A percentile compares a stretch with the other conserved stretches of the same genome.
Conservation (phyloP, 2,329 filamentous ascomycete genomes). For the Fusarium tricinctum region DNA sequence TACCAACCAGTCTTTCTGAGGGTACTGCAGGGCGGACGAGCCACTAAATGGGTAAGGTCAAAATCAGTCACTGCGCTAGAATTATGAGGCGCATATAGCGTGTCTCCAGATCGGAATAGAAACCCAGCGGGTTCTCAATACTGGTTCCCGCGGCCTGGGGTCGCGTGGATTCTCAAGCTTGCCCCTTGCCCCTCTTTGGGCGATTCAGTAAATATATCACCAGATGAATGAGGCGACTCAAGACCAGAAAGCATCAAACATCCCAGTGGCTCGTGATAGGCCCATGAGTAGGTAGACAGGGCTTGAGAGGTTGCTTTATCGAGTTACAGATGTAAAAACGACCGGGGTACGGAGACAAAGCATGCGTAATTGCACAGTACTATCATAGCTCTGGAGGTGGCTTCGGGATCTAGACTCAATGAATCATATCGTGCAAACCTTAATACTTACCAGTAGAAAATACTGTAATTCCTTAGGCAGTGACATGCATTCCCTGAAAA, state of each 20-base stretch:
- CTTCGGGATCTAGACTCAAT: slow-evolving; percentile 30
- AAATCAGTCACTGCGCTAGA: slow-evolving; percentile 35
- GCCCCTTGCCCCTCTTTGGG: slow-evolving; percentile 2
- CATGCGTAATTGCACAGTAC: neutral
- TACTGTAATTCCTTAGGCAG: neutral
- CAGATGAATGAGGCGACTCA: slow-evolving; percentile 15
- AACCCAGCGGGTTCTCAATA: slow-evolving; percentile 13
- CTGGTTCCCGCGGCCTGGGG: slow-evolving; percentile 14
- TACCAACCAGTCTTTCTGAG: neutral
- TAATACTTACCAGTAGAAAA: neutral
- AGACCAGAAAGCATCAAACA: neutral
- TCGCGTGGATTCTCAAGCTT: neutral
- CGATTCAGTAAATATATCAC: slow-evolving; percentile 1
- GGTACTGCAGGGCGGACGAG: slow-evolving; percentile 12
- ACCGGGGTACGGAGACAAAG: too few relatives aligned
- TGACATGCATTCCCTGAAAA: neutral
- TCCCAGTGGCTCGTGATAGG: neutral
- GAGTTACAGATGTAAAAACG: slow-evolving; percentile 1
- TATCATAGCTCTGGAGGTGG: slow-evolving; percentile 5
- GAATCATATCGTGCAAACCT: neutral
- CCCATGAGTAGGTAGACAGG: slow-evolving; percentile 8
- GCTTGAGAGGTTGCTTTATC: slow-evolving; percentile 4
- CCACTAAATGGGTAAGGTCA: slow-evolving; percentile 31
- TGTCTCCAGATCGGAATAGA: slow-evolving; percentile 25
- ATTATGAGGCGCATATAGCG: slow-evolving; percentile 38